Base-by-base conservation (phyloP, 2,329 filamentous ascomycete genomes). In the Corniculantispora saksenae region DNA sequence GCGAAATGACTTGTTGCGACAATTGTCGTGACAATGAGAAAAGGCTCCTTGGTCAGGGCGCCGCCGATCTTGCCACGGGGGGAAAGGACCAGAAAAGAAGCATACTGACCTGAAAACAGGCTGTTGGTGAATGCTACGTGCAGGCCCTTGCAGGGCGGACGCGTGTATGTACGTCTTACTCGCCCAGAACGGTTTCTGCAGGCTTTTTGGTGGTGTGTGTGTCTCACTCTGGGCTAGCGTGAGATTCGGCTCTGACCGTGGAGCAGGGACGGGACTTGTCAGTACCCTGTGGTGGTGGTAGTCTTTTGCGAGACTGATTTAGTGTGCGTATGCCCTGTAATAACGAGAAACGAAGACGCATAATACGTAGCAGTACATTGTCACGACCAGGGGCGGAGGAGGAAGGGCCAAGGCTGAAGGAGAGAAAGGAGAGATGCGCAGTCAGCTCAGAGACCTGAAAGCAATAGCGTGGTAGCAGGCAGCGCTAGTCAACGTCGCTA, bases 161-260 rank as follows among this genome's bases (percentile, higher is more conserved):
- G 23, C 19, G 7, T 29, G 17, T 47, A 40, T 43, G 58, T 27
- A n/a, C 47, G 47, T 38, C 43, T 60, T 50, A 50, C 29, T 60
- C 45, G 57, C 47, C 38, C 25, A 51, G 29, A 51, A 61, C 32
- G 32, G n/a, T 7, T 60, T 50, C 57, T 60, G 45, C 57, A 51
- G 10, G 47, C 58, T 61, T 40, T n/a, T 38, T 29, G 35, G 32
- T 6, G 10, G 27, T 19, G 25, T 29, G 48, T 3, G 29, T 61
- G 47, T 61, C 58, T 61, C 58, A 61, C 43, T 38, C 43, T 38
- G 19, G 43, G 57, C 57, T 61, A 61, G 58, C 47, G 58, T 40
- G 29, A 61, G 58, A 61, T 61, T 61, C 47, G 45, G 17, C 25
- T 48, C 27, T 47, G 23, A 29, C 55, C 55, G 10, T 32, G 32